Evolutionary conservation across 2,329 filamentous ascomycete genomes (phyloP).

Genomic region (Monilinia aucupariae): DNA sequence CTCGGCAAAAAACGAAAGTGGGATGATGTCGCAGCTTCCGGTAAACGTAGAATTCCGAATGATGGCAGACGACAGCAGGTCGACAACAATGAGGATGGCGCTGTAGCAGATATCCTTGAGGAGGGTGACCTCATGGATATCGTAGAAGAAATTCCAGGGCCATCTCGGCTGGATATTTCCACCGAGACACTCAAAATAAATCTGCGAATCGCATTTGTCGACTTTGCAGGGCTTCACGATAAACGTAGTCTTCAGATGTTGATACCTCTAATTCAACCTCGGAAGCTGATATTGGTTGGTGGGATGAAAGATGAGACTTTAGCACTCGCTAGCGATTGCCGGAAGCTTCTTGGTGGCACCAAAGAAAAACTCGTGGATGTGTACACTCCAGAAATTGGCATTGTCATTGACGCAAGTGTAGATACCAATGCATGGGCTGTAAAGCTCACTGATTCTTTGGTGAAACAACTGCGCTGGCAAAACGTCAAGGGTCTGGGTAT

Average conservation of each 20-base stretch:
- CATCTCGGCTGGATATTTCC: slow-evolving; percentile 67
- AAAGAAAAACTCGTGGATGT: slow-evolving; percentile 57
- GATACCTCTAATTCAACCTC: slow-evolving; percentile 86
- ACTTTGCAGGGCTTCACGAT: slow-evolving; percentile 89
- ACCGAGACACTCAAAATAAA: slow-evolving; percentile 61
- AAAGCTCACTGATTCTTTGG: slow-evolving; percentile 77
- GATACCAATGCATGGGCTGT: slow-evolving; percentile 98
- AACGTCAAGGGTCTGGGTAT: slow-evolving; percentile 84
- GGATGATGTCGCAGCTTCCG: slow-evolving; percentile 59
- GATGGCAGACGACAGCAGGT: slow-evolving; percentile 55
- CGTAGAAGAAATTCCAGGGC: slow-evolving; percentile 52
- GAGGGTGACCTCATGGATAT: slow-evolving; percentile 59
- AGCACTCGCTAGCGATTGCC: slow-evolving; percentile 73
- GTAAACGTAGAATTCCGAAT: slow-evolving; percentile 38
- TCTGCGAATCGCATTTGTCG: slow-evolving; percentile 77
- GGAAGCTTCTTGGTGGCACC: slow-evolving; percentile 52
- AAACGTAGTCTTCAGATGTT: slow-evolving; percentile 91
- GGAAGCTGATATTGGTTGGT: slow-evolving; percentile 88
- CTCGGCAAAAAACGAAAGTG: slow-evolving; percentile 93
- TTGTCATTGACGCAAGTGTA: slow-evolving; percentile 79
- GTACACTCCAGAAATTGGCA: slow-evolving; percentile 73
- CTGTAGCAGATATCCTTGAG: slow-evolving; percentile 40
- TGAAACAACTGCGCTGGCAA: slow-evolving; percentile 89
- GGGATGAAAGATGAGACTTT: slow-evolving; percentile 75
- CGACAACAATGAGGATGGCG: slow-evolving; percentile 31